Evolutionary conservation across 1,284 basidiomycete species (phyloP), one percentile per base, ranked within the genome.

Genomic region (Pascua sp.): DNA sequence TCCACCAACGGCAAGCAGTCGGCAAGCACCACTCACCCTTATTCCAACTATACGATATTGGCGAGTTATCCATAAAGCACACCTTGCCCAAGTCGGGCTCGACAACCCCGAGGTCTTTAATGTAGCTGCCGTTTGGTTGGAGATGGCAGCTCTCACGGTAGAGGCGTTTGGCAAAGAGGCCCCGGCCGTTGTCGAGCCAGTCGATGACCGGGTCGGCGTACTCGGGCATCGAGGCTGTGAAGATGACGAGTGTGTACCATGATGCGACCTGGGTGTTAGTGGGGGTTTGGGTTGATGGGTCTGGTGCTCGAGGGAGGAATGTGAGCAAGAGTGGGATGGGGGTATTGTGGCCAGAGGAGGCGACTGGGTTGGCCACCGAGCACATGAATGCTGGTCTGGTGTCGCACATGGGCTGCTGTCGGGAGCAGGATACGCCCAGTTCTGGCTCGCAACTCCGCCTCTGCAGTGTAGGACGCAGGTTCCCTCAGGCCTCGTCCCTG

Each of bases 121-220:
- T 89, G 80, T 96, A 98, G 41, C 89, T 87, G 36, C 96, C 96
- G 71, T 92, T 92, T 11, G 88, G 85, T 47, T 94, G 83, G 61
- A 92, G 86, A 43, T 89, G 91, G 78, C 95, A 98, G 53, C 90
- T 90, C 79, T 98, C 92, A 59, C 95, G 85, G 76, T 98, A 99
- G 60, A 98, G 82, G 42, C 93, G 85, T 61, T 88, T 88, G 0
- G 83, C 84, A 45, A 99, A 85, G 56, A 98, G 88, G 9, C 91
- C 91, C 48, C 91, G 83, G 3, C 95, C 95, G 58, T 89, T 91
- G 73, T 99, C 95, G 57, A 99, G 80, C 95, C 96, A 99, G 78
- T 99, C 96, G 67, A 99, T 98, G 36, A 99, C 95, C 0, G 96
- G 95, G 79, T 99, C 95, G 57, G 95, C 95, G 75, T 99, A 99